These are phyloP conservation scores for Phytophthora palmivora DNA, from an alignment of 352 stramenopile species.

Conservation along the genomic window DNA sequence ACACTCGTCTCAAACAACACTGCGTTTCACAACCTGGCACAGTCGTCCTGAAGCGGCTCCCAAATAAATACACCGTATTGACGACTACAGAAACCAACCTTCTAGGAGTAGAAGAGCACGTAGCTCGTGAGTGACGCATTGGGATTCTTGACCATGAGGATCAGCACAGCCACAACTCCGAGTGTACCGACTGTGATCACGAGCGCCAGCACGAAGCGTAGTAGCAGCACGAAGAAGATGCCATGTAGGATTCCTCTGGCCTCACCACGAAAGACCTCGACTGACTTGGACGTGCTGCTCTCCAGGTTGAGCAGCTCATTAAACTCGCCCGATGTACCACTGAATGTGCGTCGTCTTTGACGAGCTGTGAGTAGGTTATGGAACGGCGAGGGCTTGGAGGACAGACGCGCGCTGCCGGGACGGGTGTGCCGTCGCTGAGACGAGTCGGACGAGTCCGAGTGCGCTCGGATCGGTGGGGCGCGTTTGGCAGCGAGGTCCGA, in stretches of 20 bases:
- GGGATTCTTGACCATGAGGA: conserved; percentile 50
- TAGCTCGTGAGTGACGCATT: conserved; percentile 40
- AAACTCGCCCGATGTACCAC: conserved; percentile 41
- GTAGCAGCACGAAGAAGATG: conserved; percentile 67
- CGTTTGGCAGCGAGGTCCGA: conserved; percentile 11
- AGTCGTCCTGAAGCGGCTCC: conserved; percentile 18
- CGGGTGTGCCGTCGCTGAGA: conserved; percentile 15
- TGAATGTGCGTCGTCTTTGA: conserved; percentile 38
- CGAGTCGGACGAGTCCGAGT: conserved; percentile 22
- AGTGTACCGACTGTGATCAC: conserved; percentile 43
- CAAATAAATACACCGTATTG: conserved; percentile 31
- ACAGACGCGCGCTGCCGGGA: conserved; percentile 20
- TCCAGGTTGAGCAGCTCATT: conserved; percentile 49
- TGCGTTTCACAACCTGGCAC: neutral
- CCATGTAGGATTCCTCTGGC: conserved; percentile 62
- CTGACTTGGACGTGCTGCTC: conserved; percentile 58
- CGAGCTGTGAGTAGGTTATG: conserved; percentile 27
- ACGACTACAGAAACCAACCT: conserved; percentile 6
- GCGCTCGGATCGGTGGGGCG: conserved; percentile 12
- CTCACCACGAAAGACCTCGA: conserved; percentile 64
- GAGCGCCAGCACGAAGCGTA: conserved; percentile 59
- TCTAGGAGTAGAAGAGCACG: conserved; percentile 41
- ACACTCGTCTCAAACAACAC: neutral
- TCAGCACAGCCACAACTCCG: conserved; percentile 37
- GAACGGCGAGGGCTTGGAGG: conserved; percentile 24